phyloP scores from a whole-genome alignment of 441 rosid genomes.

The Erysimum cheiri region DNA sequence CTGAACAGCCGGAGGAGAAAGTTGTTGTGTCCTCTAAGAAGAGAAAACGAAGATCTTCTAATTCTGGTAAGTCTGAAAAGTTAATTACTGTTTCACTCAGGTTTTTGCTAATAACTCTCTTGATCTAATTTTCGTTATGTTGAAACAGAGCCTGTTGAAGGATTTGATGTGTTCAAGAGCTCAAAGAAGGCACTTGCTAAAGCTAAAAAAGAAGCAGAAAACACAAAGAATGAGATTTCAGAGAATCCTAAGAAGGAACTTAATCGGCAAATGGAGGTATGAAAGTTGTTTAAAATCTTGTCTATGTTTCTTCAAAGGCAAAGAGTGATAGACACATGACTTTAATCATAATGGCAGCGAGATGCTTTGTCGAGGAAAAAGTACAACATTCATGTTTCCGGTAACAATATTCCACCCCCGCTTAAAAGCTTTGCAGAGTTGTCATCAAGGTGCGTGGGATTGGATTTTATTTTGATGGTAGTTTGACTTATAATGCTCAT shows the following conservation, averaged over 20 bases:
- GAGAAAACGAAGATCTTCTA: constrained; percentile 64
- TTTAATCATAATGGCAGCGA: constrained; percentile 47
- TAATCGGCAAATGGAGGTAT: constrained; percentile 73
- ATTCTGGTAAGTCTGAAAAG: constrained; percentile 48
- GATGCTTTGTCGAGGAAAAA: constrained; percentile 76
- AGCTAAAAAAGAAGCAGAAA: constrained; percentile 37
- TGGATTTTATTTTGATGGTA: not conserved
- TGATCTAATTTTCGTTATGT: constrained; percentile 21
- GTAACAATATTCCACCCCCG: constrained; percentile 76
- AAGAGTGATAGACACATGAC: not conserved
- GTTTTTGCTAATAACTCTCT: not conserved
- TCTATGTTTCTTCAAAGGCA: constrained; percentile 18
- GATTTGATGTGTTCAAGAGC: constrained; percentile 75
- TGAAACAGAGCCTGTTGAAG: constrained; percentile 62
- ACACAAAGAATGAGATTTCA: constrained; percentile 42
- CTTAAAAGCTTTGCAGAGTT: constrained; percentile 71
- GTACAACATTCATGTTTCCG: constrained; percentile 78
- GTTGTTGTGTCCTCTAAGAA: constrained; percentile 48
- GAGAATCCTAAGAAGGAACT: constrained; percentile 58
- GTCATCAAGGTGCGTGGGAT: constrained; percentile 58
- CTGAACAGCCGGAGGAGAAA: constrained; percentile 43
- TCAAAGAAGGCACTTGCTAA: constrained; percentile 47
- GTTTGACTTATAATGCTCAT: constrained; percentile 21
- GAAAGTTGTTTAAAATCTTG: not conserved
- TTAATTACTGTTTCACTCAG: not conserved